Conservation (phyloP, 1,284 basidiomycete genomes). For the Schizophyllum commune region DNA sequence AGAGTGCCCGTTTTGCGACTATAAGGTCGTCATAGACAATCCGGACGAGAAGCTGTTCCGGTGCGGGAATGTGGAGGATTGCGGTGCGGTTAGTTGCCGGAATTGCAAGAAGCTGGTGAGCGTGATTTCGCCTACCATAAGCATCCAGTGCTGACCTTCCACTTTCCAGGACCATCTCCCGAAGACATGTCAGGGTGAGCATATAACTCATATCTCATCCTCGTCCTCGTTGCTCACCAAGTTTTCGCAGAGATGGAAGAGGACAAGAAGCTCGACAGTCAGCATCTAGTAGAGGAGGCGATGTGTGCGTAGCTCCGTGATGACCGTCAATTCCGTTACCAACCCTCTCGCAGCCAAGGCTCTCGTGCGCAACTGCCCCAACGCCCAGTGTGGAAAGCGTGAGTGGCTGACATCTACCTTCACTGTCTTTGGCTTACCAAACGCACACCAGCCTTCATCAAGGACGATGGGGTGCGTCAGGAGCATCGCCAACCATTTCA, state of each 20-base stretch:
- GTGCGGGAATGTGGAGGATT: constrained; percentile 62
- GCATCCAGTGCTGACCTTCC: constrained; percentile 1
- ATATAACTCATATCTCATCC: not conserved
- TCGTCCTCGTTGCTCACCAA: constrained; percentile 1
- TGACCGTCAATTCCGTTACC: constrained; percentile 1
- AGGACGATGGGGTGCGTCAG: constrained; percentile 57
- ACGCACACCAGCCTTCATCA: constrained; percentile 55
- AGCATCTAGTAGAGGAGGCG: constrained; percentile 79
- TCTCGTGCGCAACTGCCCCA: constrained; percentile 79
- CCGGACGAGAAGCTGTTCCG: constrained; percentile 70
- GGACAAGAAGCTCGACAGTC: constrained; percentile 63
- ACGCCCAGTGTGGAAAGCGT: constrained; percentile 55
- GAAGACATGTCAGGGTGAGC: constrained; percentile 73
- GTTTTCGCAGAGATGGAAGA: constrained; percentile 51
- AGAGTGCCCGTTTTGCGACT: constrained; percentile 85
- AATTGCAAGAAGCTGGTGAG: constrained; percentile 63
- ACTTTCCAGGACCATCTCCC: constrained; percentile 69
- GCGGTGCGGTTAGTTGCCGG: constrained; percentile 69
- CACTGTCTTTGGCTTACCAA: not conserved
- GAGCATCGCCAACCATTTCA: not conserved
- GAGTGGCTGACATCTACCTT: constrained; percentile 15
- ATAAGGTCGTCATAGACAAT: constrained; percentile 74
- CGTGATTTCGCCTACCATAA: not conserved
- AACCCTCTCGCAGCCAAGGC: constrained; percentile 49
- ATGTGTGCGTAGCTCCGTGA: constrained; percentile 56